These are phyloP conservation scores for Sapria himalayana DNA, from an alignment of 345 rosid species.

Conservation along the genomic window DNA sequence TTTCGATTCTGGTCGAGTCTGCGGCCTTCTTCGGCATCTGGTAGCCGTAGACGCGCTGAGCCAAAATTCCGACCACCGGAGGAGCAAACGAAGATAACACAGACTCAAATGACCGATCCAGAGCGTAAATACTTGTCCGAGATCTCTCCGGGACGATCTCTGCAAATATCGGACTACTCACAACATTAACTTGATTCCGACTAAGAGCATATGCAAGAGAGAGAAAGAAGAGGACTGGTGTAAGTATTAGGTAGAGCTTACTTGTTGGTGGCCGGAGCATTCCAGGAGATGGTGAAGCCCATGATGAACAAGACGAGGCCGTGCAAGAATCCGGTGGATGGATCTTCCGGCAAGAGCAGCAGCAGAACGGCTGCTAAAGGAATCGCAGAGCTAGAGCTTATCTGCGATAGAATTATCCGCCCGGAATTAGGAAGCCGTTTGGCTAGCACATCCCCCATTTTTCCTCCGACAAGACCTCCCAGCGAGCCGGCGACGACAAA, in stretches of 20 bases:
- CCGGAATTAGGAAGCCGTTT: conserved; percentile 30
- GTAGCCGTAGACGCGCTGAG: conserved; percentile 65
- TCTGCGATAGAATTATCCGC: conserved; percentile 33
- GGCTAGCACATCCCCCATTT: conserved; percentile 36
- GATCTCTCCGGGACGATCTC: conserved; percentile 80
- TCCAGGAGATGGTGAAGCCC: conserved; percentile 70
- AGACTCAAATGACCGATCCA: conserved; percentile 68
- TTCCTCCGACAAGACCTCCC: conserved; percentile 36
- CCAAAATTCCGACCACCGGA: conserved; percentile 60
- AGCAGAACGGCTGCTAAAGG: conserved; percentile 48
- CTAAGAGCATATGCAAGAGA: too few relatives aligned
- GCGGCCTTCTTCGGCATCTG: conserved; percentile 34
- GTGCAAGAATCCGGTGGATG: conserved; percentile 28
- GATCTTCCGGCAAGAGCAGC: conserved; percentile 33
- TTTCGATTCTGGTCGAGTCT: conserved; percentile 22
- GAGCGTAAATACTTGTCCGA: conserved; percentile 59
- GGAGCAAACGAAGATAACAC: conserved; percentile 74
- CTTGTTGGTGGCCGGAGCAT: conserved; percentile 87
- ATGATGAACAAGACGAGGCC: conserved; percentile 31
- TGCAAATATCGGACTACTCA: conserved; percentile 83
- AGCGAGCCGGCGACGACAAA: conserved; percentile 19
- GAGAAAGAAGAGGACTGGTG: too few relatives aligned
- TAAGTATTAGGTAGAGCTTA: too few relatives aligned
- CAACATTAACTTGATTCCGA: too few relatives aligned
- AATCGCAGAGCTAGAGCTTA: conserved; percentile 35